Evolutionary conservation across 2,329 filamentous ascomycete species (phyloP), one percentile per base, ranked within the genome.

Genomic region (Diplocarpon rosae): DNA sequence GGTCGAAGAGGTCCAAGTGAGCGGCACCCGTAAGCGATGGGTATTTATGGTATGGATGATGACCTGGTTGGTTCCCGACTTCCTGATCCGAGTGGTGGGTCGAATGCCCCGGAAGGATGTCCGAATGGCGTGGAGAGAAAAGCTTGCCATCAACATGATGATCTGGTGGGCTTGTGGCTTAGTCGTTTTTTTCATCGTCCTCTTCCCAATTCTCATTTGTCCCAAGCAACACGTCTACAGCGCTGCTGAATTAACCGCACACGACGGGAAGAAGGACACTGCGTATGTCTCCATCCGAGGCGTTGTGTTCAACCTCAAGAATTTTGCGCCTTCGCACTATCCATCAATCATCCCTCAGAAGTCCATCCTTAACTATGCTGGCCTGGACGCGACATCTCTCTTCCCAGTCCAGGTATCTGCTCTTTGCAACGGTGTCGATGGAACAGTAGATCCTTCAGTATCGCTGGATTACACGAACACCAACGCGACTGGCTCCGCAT

Each of bases 371-470:
- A 82, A 84, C 56, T 98, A 96, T 56, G 89, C 84, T 38, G 92
- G 92, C 42, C 67, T 78, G 35, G 93, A 98, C 59, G 81, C 89
- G n/a, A 93, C 85, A 16, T 70, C 75, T 32, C 72, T 98, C 10
- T 98, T 98, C 67, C 92, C 93, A 0, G 73, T 98, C 1, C 92
- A 98, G 62, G 90, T 98, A 13, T 93, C 83, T 4, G 88, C 90
- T 35, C 73, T 98, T 31, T 98, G 92, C 64, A 76, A 83, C 48
- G 92, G 90, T 47, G 76, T 75, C 28, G 71, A 80, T 52, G 85
- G 83, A 16, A 60, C 58, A 1, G 68, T 79, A 35, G 73, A 86
- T 58, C 74, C 75, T 3, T 73, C 78, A 34, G 85, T 98, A n/a
- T 82, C 83, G 37, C 73, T 98, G 24, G 83, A 90, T 63, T 96